Base-by-base conservation (phyloP, 345 rosid species). In the Clausena lansium region DNA sequence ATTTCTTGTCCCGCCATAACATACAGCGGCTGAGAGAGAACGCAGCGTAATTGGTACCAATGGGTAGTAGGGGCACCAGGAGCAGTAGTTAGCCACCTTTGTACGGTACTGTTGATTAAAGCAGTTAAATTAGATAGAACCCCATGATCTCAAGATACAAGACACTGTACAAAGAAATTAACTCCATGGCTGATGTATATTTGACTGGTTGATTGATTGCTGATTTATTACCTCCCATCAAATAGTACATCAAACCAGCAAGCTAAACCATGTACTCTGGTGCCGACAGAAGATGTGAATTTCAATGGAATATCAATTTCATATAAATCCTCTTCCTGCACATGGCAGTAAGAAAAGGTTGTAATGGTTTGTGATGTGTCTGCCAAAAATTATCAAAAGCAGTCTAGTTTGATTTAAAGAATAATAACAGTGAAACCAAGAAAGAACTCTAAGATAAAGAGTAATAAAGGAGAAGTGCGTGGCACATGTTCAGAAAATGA, bases 1-100 rank as follows among this genome's bases (percentile, higher is more conserved):
- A 96, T 89, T 80, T 94, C 98, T 85, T 96, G 99, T 63, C 99
- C 99, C 8, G 94, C 94, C 99, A 96, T 91, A 77, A 94, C 98
- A 77, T 91, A 92, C 65, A 94, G 84, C 19, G 99, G 99, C 86
- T 94, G 95, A 39, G 96, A 80, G 80, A 96, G 95, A 82, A 96
- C 98, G 68, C 98, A 96, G 25, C 99, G 92, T 78, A 96, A 82
- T 80, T 96, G 99, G 84, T 96, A 96, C 99, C 99, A 96, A 75
- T 94, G 99, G 47, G 70, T 65, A 9, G 70, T 65, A 38, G 98
- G 97, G 27, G 98, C 91, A 66, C 99, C 99, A 41, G 99, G 99
- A 64, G 98, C 98, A 57, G 99, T 94, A 52, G 93, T 92, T 73
- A 96, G 93, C 99, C 99, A 96, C 84, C 99, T 88, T 82, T 81